Percentiles rank a stretch among this genome's conserved stretches.
phyloP scores from a whole-genome alignment of 2,329 filamentous ascomycete genomes.

The Talaromyces sp. region DNA sequence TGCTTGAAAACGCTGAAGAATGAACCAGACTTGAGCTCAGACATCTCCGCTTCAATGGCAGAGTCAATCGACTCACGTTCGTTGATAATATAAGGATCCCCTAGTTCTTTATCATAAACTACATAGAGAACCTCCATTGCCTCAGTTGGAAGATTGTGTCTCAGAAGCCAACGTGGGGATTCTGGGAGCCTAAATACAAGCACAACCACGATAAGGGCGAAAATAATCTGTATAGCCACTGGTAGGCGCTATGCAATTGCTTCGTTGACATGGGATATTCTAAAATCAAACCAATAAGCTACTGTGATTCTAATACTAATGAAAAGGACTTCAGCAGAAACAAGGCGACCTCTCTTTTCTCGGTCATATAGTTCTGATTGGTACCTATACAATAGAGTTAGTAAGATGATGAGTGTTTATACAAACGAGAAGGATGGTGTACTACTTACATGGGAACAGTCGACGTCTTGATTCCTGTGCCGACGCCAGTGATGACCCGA shows the following conservation, averaged over 20 bases:
- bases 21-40: too few relatives aligned
- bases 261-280: slow-evolving; percentile 33
- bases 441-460: background rate
- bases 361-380: background rate
- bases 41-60: too few relatives aligned
- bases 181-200: slow-evolving; percentile 3
- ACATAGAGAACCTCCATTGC: background rate
- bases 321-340: background rate
- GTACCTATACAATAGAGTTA: too few relatives aligned
- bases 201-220: slow-evolving; percentile 13
- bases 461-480: slow-evolving; percentile 30
- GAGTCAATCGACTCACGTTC: too few relatives aligned
- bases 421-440: too few relatives aligned
- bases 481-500: slow-evolving; percentile 43
- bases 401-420: too few relatives aligned
- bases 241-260: slow-evolving; percentile 42
- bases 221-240: slow-evolving; percentile 37
- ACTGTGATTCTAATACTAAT: background rate
- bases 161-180: slow-evolving; percentile 4
- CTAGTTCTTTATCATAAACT: slow-evolving; percentile 1
- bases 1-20: too few relatives aligned
- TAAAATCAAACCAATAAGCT: slow-evolving; percentile 21
- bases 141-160: background rate
- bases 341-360: background rate
- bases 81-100: slow-evolving; percentile 8